Percentiles rank a stretch among this genome's conserved stretches.
These are phyloP conservation scores for Torulaspora franciscae DNA, from an alignment of 805 yeast genomes.

Conservation along the genomic window DNA sequence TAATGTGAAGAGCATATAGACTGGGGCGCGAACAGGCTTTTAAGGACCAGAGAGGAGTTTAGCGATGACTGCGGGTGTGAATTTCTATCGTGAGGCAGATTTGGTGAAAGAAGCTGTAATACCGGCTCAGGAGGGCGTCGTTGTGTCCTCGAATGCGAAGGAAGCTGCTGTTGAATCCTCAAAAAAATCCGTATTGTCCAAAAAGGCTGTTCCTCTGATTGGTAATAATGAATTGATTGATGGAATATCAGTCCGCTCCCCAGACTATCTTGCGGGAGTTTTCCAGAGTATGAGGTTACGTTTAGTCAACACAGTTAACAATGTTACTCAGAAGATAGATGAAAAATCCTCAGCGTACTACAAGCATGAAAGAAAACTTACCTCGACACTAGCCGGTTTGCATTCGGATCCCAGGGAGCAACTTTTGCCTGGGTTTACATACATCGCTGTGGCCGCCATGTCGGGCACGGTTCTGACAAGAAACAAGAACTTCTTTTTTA, in stretches of 20 bases:
- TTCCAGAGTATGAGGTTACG: conserved; percentile 19
- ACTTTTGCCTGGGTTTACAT: conserved; percentile 53
- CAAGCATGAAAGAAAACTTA: conserved; percentile 47
- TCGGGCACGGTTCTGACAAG: conserved; percentile 58
- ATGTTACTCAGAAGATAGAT: conserved; percentile 37
- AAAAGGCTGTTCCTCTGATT: conserved; percentile 9
- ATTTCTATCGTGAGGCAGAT: conserved; percentile 26
- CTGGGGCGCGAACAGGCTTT: not conserved
- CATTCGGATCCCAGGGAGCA: conserved; percentile 52
- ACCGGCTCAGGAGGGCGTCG: conserved; percentile 20
- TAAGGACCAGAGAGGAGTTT: too few relatives aligned
- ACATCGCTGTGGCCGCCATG: conserved; percentile 51
- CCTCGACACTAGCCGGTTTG: conserved; percentile 47
- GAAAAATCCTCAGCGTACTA: conserved; percentile 43
- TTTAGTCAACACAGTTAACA: conserved; percentile 9
- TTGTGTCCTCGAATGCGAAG: conserved; percentile 20
- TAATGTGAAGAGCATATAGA: not conserved
- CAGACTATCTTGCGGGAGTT: conserved; percentile 18
- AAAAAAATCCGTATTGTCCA: conserved; percentile 4
- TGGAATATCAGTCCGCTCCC: conserved; percentile 31
- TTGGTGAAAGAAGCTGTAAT: conserved; percentile 25
- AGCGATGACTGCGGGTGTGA: conserved; percentile 11
- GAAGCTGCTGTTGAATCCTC: conserved; percentile 14
- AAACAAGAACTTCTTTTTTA: conserved; percentile 45
- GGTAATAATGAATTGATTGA: conserved; percentile 26